Evolutionary conservation across 2,329 filamentous ascomycete species (phyloP).

Genomic region (Fusarium gaditjirri): DNA sequence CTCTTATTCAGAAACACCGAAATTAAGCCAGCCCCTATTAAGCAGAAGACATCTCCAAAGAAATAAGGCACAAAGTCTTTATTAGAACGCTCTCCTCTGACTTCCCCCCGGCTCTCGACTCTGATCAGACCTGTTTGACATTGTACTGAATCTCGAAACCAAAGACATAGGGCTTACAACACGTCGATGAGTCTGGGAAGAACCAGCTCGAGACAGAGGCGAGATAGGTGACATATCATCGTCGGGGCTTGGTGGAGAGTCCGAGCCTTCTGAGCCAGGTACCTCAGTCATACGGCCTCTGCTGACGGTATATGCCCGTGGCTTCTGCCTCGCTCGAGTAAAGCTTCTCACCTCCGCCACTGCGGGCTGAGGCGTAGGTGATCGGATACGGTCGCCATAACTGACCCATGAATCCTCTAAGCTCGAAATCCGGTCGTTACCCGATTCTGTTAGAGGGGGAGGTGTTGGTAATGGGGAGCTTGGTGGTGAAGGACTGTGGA

Average conservation of each 20-base stretch:
- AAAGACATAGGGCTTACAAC: slow-evolving; percentile 17
- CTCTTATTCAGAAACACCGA: slow-evolving; percentile 13
- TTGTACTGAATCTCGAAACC: slow-evolving; percentile 13
- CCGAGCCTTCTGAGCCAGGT: slow-evolving; percentile 4
- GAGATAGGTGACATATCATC: slow-evolving; percentile 11
- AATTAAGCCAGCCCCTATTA: slow-evolving; percentile 15
- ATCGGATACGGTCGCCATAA: slow-evolving; percentile 33
- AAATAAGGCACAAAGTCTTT: background rate
- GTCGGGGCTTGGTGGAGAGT: background rate
- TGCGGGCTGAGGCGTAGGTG: slow-evolving; percentile 41
- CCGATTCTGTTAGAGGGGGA: slow-evolving; percentile 7
- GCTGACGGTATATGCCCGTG: slow-evolving; percentile 37
- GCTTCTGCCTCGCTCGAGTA: slow-evolving; percentile 38
- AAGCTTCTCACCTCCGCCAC: slow-evolving; percentile 41
- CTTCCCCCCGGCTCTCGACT: slow-evolving; percentile 1
- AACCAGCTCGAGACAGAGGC: slow-evolving; percentile 1
- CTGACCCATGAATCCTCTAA: slow-evolving; percentile 30
- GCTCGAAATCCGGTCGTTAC: slow-evolving; percentile 3
- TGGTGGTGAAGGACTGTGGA: background rate
- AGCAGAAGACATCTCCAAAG: background rate
- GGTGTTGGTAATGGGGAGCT: slow-evolving; percentile 1
- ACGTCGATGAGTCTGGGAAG: background rate
- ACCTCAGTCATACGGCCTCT: slow-evolving; percentile 13
- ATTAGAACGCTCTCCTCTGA: background rate
- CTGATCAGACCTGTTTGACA: slow-evolving; percentile 4